Base-by-base conservation (phyloP, 164 flowering plant genomes). In the Umbellularia californica region DNA sequence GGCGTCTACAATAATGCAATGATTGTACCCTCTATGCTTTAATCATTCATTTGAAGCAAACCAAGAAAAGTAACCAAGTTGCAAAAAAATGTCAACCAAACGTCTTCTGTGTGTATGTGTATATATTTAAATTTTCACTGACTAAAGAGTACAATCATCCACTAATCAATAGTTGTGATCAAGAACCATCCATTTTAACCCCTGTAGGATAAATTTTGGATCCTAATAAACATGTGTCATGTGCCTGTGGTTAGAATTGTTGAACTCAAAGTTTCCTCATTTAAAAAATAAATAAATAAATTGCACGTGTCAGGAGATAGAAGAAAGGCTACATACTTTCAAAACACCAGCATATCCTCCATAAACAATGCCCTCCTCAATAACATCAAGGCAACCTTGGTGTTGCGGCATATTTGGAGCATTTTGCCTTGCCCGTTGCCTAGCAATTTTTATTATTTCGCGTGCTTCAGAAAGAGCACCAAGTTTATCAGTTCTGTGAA, bases 391-490 rank as follows among this genome's bases (percentile, higher is more conserved):
- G 81, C 98, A 92, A 51, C 83, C 94, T 55, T 85, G 90, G 79
- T 94, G 93, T 82, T 93, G 99, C 72, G 99, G 98, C 95, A 92
- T 73, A 78, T 96, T 87, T 70, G 84, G 89, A 51, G 95, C 92
- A 79, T 82, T 88, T 72, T 76, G 87, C 77, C 72, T 90, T 65
- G 90, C 97, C 69, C 84, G 91, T 80, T 87, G 82, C 74, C 93
- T 85, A 12, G 98, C 92, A 72, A 62, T 33, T 77, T 85, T 88
- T 67, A 96, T 13, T 33, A 88, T 75, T 33, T 87, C 76, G 35
- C 85, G 93, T 58, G 92, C 94, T 82, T 94, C 99, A 73, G 97
- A 79, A 64, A 92, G 81, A 69, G 98, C 83, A 50, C 94, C 90
- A 82, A 96, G 76, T 74, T 86, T 96, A 68, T 94, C 97, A 41